A percentile compares a stretch with the other conserved stretches of the same genome.
Conservation (phyloP, 2,329 filamentous ascomycete species). For the Myriosclerotinia curreyana region DNA sequence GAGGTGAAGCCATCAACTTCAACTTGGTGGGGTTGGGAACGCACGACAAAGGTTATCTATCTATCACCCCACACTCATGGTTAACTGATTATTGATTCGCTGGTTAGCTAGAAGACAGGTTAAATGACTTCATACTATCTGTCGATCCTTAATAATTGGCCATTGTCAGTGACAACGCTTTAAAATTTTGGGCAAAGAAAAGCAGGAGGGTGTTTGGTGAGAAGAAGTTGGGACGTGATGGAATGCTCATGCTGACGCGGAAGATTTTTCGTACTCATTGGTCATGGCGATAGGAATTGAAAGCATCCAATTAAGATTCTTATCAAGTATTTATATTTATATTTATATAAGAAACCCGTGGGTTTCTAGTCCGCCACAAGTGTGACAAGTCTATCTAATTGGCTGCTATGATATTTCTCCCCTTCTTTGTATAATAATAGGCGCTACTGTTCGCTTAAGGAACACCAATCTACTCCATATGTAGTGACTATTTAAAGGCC, state of each 20-base stretch:
- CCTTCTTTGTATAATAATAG: not conserved
- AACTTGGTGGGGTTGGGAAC: constrained; percentile 2
- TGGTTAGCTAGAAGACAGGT: not conserved
- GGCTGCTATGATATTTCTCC: not conserved
- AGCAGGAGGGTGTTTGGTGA: not conserved
- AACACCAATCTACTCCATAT: not conserved
- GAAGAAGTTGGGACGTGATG: not conserved
- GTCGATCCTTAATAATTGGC: not conserved
- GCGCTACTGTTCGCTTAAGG: not conserved
- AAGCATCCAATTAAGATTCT: not conserved
- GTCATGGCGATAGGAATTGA: not conserved
- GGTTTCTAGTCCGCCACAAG: not conserved
- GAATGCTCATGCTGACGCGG: not conserved
- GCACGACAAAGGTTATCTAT: not conserved
- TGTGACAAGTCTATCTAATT: not conserved
- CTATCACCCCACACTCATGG: constrained; percentile 3
- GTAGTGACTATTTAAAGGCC: not conserved
- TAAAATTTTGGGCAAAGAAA: not conserved
- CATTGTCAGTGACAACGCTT: not conserved
- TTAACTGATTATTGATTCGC: not conserved
- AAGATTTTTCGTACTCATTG: not conserved
- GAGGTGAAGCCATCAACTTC: no score
- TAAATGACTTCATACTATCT: not conserved
- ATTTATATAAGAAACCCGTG: not conserved
- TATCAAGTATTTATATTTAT: not conserved